Base-by-base conservation (phyloP, 2,329 filamentous ascomycete genomes). In the Epichloe brachyelytri region DNA sequence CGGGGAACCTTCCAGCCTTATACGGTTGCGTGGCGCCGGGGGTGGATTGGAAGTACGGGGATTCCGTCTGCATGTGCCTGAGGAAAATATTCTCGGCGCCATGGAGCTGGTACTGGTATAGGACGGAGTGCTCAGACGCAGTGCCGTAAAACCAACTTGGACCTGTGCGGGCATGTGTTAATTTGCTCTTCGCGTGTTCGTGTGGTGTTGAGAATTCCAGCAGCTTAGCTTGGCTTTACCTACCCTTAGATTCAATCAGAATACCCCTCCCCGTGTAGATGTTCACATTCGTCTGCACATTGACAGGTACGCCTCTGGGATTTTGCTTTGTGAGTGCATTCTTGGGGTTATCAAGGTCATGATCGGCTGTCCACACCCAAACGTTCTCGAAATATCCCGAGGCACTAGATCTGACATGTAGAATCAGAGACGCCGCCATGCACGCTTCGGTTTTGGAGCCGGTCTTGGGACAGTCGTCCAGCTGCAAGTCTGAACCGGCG, bases 361-460 rank as follows among this genome's bases (percentile, higher is more conserved):
- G 83, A 60, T 87, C 83, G 2, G 82, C 76, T 11, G 79, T 77
- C 82, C 82, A 87, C 54, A 80, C 76, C 81, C 82, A 86, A 53
- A 72, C 65, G 56, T 78, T 74, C 54, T 74, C 71, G 53, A 73
- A 65, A 53, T 74, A 75, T 4, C 76, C 77, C 17, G 73, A 78
- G 19, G 65, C 65, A n/a, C 61, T 41, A 0, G 56, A 30, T 0
- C 72, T 77, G 3, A 78, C 54, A 54, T 76, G 74, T 7, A 78
- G 61, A 49, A 78, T 58, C 38, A 76, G 49, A 59, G 79, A 81
- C 3, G 78, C 79, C 15, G 77, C 82, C 2, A 76, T 71, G 61
- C 83, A 87, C 4, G 73, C 66, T 2, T 69, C 54, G 43, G 79
- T 76, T 53, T 76, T 72, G 3, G 65, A 6, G 7, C 33, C n/a